Evolutionary conservation across 2,329 filamentous ascomycete genomes (phyloP), one percentile per base, ranked within the genome.

Genomic region (Neopestalotiopsis rosae): DNA sequence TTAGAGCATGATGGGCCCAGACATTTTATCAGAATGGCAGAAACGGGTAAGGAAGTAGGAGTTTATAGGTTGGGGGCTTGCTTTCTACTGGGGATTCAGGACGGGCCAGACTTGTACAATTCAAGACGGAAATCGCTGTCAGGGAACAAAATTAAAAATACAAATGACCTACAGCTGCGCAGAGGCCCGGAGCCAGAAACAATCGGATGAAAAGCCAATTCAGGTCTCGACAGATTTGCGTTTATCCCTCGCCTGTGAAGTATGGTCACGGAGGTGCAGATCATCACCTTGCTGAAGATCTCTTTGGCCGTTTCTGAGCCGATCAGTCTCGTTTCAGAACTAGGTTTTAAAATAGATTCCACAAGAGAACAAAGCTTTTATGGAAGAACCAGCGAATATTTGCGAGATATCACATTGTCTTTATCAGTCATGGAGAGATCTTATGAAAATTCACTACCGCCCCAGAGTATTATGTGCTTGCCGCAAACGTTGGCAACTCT

Each of bases 1-100:
- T 13, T 57, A 57, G 56, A 57, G 63, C 63, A 66, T 66, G 13
- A 13, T n/a, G 45, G 63, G n/a, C 63, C 20, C 13, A 45, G 40
- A 32, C 38, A 65, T n/a, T 38, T 17, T 20, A 24, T 38, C 62
- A 65, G 42, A 34, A 30, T 38, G 62, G n/a, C 13, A 20, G 38
- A 45, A 28, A 34, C 10, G 28, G 63, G 63, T 13, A 56, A 66
- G 9, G 63, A 30, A 56, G 45, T 56, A n/a, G 63, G 49, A 56
- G 45, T 56, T 66, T 24, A n/a, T 30, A 14, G 30, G 49, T 38
- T 7, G 61, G 14, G 32, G 38, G 61, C 28, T 45, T 20, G n/a
- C 40, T 49, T 34, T 38, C 34, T 42, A 38, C 59, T 13, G 59
- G n/a, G 59, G 12, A 62, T 40, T 24, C 24, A n/a, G 17, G 24